Base-by-base conservation (phyloP, 352 stramenopile species). In the Blastocystis sp. region DNA sequence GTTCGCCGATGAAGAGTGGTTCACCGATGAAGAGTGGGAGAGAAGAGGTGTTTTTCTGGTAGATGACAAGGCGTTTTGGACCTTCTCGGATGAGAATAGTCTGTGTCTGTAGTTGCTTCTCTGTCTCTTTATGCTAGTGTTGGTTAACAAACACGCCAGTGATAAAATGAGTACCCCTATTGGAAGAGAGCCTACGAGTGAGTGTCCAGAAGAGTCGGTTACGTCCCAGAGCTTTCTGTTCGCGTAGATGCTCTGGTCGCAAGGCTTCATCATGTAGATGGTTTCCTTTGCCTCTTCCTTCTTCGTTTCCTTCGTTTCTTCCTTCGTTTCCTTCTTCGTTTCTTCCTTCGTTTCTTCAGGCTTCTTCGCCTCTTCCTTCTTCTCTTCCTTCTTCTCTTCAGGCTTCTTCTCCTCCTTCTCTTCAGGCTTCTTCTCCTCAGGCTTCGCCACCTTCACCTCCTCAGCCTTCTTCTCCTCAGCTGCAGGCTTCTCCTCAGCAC, bases 201-300 rank as follows among this genome's bases (percentile, higher is more conserved):
- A 84, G 57, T 28, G 6, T 4, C 0, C 14, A 38, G 38, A 68
- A 59, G 14, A 21, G n/a, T 54, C 34, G 1, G 54, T 2, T 84
- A 84, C 74, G 62, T 88, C 78, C 78, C 78, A 88, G 3, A 88
- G 61, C 43, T 65, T 79, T 14, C 34, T 52, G 34, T 66, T 88
- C 1, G n/a, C 78, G 42, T 88, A 88, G 14, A 88, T 60, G 21
- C 24, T 59, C 34, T 88, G 78, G 57, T 88, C 78, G 59, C 78
- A 88, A 17, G 63, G 17, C 43, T 88, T 65, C 45, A 88, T 45
- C 21, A 28, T 63, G 59, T 60, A 88, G 2, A 76, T 45, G n/a
- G 43, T 82, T 24, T 68, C 43, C n/a, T 82, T 40, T 28, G 24
- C 69, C 38, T 69, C 34, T 7, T 14, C 61, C 6, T 82, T 45